A percentile compares a stretch with the other conserved stretches of the same genome.
phyloP scores from a whole-genome alignment of 1,284 basidiomycete species.

The Ustilago loliicola region DNA sequence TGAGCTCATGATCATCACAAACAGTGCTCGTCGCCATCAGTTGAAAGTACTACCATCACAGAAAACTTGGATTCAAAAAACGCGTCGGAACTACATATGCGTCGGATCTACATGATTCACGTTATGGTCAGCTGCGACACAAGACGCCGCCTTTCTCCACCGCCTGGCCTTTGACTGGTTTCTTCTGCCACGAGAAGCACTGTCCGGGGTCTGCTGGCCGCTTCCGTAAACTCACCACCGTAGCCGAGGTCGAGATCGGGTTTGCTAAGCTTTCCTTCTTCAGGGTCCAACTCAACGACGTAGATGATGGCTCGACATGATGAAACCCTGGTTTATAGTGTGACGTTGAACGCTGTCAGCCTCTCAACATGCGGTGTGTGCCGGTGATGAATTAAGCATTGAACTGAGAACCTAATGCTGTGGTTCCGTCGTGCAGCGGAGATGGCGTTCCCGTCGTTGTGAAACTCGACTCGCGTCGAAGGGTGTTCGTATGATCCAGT shows the following conservation, averaged over 20 bases:
- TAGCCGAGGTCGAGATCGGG: constrained; percentile 46
- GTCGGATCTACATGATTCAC: no score
- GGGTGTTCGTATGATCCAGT: not conserved
- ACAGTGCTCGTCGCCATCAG: no score
- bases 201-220: constrained; percentile 2
- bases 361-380: not conserved
- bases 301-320: constrained; percentile 24
- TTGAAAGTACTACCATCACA: no score
- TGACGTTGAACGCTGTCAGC: not conserved
- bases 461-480: not conserved
- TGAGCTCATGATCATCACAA: no score
- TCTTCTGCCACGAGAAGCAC: not conserved
- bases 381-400: not conserved
- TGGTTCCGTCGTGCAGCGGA: not conserved
- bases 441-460: not conserved
- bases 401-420: not conserved
- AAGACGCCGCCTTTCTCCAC: not conserved
- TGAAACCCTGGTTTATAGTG: constrained; percentile 5
- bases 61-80: no score
- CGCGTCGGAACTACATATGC: no score
- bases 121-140: constrained; percentile 26
- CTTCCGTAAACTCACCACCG: constrained; percentile 29
- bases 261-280: constrained; percentile 36
- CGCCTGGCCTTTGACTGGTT: not conserved
- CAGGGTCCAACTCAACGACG: constrained; percentile 17